Evolutionary conservation across 192 early-diverging fungal species (phyloP).

Genomic region (Rhizoclosmatium globosum): DNA sequence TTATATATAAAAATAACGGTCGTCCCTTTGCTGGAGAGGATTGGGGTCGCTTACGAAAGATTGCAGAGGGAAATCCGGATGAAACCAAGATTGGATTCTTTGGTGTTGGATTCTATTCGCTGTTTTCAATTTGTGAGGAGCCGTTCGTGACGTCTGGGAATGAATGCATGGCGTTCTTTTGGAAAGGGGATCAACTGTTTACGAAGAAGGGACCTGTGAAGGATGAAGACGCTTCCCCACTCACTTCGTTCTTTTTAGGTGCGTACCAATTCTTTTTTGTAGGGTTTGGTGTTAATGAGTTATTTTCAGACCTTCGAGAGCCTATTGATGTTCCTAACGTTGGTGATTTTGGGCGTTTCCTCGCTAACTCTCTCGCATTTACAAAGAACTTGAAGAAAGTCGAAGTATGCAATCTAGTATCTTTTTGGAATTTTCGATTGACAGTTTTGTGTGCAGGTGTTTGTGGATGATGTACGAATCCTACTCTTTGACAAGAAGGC

Average conservation of each 20-base stretch:
- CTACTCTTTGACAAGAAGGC: conserved; percentile 73
- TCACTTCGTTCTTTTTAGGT: conserved; percentile 82
- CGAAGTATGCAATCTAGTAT: conserved; percentile 2
- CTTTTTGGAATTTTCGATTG: not conserved
- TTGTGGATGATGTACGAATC: conserved; percentile 65
- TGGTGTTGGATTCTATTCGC: conserved; percentile 86
- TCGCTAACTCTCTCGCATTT: conserved; percentile 79
- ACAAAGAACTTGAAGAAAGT: conserved; percentile 76
- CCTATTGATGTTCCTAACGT: conserved; percentile 74
- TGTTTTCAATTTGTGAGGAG: conserved; percentile 90
- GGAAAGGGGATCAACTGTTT: conserved; percentile 82
- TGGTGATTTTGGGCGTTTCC: conserved; percentile 69
- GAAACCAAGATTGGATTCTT: conserved; percentile 81
- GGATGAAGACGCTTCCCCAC: conserved; percentile 51
- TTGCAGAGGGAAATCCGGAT: conserved; percentile 94
- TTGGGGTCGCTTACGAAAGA: conserved; percentile 81
- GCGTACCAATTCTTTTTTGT: not conserved
- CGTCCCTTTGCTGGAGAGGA: conserved; percentile 81
- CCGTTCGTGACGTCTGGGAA: conserved; percentile 83
- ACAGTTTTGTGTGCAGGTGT: conserved; percentile 50
- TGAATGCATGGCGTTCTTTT: conserved; percentile 89
- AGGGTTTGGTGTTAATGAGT: not conserved
- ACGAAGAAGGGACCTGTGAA: conserved; percentile 71
- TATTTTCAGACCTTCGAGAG: conserved; percentile 64
- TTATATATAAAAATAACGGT: conserved; percentile 85